Evolutionary conservation across 2,329 filamentous ascomycete species (phyloP).

Genomic region (Paecilomyces formosus): DNA sequence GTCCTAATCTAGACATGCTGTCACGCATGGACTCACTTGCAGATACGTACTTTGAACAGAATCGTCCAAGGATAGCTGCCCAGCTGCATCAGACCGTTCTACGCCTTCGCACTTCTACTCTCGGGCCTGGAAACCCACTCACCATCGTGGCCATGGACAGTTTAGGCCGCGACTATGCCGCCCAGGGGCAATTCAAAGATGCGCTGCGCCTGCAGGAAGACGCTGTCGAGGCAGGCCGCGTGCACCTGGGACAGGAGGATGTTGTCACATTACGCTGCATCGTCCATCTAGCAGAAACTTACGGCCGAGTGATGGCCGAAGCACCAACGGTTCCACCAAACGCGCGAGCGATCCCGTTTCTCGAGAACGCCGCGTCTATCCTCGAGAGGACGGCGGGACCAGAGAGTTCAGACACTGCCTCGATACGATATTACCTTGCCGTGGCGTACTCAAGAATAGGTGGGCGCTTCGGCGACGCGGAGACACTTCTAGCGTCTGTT

Average conservation of each 20-base stretch:
- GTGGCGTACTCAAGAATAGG: conserved; percentile 7
- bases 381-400: conserved; percentile 5
- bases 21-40: conserved; percentile 6
- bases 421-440: conserved; percentile 8
- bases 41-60: conserved; percentile 6
- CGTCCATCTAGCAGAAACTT: conserved; percentile 8
- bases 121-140: conserved; percentile 8
- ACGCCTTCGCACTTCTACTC: conserved; percentile 5
- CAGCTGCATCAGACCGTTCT: conserved; percentile 6
- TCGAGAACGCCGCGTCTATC: conserved; percentile 5
- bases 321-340: conserved; percentile 5
- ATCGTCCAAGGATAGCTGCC: conserved; percentile 2
- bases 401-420: conserved; percentile 7
- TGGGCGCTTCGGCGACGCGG: conserved; percentile 5
- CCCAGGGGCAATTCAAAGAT: conserved; percentile 6
- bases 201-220: conserved; percentile 8
- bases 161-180: conserved; percentile 8
- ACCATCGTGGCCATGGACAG: conserved; percentile 10
- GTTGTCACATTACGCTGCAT: conserved; percentile 7
- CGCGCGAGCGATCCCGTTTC: conserved; percentile 1
- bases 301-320: conserved; percentile 7
- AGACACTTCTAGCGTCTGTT: conserved; percentile 4
- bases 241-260: conserved; percentile 6
- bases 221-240: conserved; percentile 7
- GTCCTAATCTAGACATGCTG: conserved; percentile 5